Percentiles rank a stretch among this genome's conserved stretches.
phyloP scores from a whole-genome alignment of 1,284 basidiomycete genomes.

The Mycosarcoma mackinlayi region DNA sequence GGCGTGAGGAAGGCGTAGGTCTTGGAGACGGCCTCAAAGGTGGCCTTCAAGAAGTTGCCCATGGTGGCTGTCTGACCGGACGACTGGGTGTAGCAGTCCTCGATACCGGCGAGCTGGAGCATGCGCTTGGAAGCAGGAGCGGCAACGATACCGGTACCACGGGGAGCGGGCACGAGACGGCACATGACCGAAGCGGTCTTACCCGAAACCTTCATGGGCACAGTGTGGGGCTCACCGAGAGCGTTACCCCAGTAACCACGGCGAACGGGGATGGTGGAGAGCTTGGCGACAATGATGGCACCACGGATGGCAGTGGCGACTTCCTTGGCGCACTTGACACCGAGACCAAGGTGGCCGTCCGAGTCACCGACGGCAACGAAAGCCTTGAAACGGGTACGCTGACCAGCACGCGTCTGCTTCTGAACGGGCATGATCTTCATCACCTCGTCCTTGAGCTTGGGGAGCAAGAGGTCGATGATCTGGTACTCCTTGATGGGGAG shows the following conservation, averaged over 20 bases:
- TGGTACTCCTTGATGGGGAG: slow-evolving; percentile 75
- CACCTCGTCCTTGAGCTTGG: slow-evolving; percentile 79
- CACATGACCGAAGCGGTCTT: slow-evolving; percentile 99
- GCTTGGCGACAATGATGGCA: slow-evolving; percentile 95
- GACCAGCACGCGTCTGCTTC: slow-evolving; percentile 99
- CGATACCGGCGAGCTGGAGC: slow-evolving; percentile 95
- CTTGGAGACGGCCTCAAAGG: slow-evolving; percentile 95
- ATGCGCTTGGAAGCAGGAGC: slow-evolving; percentile 97
- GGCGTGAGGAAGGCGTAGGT: slow-evolving; percentile 97
- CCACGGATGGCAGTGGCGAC: slow-evolving; percentile 99
- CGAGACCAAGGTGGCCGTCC: slow-evolving; percentile 97
- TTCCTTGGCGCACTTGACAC: slow-evolving; percentile 99
- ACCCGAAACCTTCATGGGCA: slow-evolving; percentile 97
- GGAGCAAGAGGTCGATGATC: slow-evolving; percentile 67
- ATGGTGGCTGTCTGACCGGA: slow-evolving; percentile 98
- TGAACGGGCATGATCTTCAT: slow-evolving; percentile 99
- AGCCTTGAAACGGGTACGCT: slow-evolving; percentile 99
- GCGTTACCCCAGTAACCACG: slow-evolving; percentile 95
- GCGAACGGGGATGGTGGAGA: slow-evolving; percentile 94
- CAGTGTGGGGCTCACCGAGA: slow-evolving; percentile 94
- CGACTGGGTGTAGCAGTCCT: slow-evolving; percentile 93
- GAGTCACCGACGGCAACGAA: slow-evolving; percentile 97
- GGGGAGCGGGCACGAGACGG: slow-evolving; percentile 94
- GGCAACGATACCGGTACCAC: slow-evolving; percentile 99
- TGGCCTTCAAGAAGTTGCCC: slow-evolving; percentile 99